Evolutionary conservation across 2,329 filamentous ascomycete genomes (phyloP).

Genomic region (Chaetomiaceae sp.): DNA sequence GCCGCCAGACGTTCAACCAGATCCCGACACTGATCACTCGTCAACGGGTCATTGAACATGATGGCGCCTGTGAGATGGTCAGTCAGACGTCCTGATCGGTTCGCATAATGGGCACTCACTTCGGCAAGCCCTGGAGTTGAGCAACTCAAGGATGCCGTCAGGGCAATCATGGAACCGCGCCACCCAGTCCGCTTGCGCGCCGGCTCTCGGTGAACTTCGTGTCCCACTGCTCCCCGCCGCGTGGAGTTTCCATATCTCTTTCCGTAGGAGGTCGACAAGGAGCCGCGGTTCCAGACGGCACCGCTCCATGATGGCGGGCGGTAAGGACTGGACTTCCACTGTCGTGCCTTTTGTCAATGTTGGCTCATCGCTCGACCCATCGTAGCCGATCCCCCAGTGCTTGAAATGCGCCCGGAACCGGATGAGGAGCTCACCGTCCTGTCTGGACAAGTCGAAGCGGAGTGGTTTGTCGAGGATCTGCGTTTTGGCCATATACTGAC

Average conservation of each 20-base stretch:
- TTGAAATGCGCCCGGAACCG: constrained; percentile 53
- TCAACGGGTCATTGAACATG: constrained; percentile 77
- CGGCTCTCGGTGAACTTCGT: not conserved
- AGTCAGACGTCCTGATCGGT: not conserved
- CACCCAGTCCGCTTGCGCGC: constrained; percentile 46
- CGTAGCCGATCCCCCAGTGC: constrained; percentile 70
- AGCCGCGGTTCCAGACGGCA: constrained; percentile 68
- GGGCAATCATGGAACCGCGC: constrained; percentile 65
- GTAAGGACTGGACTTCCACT: constrained; percentile 44
- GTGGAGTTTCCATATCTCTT: constrained; percentile 64
- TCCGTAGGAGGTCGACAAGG: constrained; percentile 67
- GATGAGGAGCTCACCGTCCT: constrained; percentile 57
- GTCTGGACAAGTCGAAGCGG: constrained; percentile 56
- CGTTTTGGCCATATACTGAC: constrained; percentile 23
- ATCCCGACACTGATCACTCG: constrained; percentile 49
- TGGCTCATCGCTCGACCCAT: constrained; percentile 28
- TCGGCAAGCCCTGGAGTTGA: constrained; percentile 71
- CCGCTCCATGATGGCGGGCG: constrained; percentile 67
- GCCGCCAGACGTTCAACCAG: constrained; percentile 53
- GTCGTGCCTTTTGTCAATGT: constrained; percentile 1
- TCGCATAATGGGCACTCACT: constrained; percentile 40
- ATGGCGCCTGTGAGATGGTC: constrained; percentile 51
- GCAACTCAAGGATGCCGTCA: constrained; percentile 65
- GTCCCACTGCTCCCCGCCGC: constrained; percentile 36
- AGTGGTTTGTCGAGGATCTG: constrained; percentile 49